phyloP scores from a whole-genome alignment of 2,329 filamentous ascomycete species.

The Thielaviopsis punctulata region DNA sequence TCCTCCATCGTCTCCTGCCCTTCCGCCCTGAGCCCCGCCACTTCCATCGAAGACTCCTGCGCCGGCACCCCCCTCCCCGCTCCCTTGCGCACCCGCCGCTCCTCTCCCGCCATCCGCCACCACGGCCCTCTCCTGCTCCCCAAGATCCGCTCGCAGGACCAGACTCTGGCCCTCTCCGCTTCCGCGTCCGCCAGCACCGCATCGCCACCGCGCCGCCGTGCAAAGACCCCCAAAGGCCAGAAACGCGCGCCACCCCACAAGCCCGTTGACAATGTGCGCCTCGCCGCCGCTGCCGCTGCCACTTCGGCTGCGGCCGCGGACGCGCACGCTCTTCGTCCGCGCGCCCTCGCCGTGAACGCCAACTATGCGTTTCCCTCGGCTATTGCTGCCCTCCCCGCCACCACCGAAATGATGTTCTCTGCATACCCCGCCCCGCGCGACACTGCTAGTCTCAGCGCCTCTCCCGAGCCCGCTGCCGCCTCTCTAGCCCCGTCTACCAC shows the following conservation, averaged over 20 bases:
- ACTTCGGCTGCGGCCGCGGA: neutral
- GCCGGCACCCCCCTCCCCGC: constrained; percentile 50
- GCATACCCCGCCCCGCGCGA: constrained; percentile 24
- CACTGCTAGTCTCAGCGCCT: constrained; percentile 24
- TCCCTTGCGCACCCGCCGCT: constrained; percentile 29
- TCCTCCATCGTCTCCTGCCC: constrained; percentile 39
- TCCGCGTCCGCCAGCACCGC: constrained; percentile 24
- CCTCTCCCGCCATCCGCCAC: constrained; percentile 54
- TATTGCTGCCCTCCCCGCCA: neutral
- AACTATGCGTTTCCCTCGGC: neutral
- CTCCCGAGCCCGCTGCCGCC: neutral
- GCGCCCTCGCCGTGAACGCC: neutral
- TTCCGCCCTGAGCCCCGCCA: constrained; percentile 43
- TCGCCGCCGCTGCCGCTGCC: neutral
- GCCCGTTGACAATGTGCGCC: neutral
- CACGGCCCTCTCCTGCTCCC: constrained; percentile 68
- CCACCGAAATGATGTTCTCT: constrained; percentile 2
- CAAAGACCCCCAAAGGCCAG: constrained; percentile 17
- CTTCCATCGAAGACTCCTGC: constrained; percentile 46
- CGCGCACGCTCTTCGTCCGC: neutral
- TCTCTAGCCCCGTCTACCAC: constrained; percentile 14
- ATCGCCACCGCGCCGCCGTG: neutral
- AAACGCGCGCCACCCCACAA: constrained; percentile 1
- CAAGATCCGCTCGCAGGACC: constrained; percentile 74
- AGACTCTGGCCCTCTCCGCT: constrained; percentile 30